Percentiles rank a stretch among this genome's conserved stretches.
Conservation (phyloP, 495 filamentous ascomycete genomes). For the Neurospora sp. region DNA sequence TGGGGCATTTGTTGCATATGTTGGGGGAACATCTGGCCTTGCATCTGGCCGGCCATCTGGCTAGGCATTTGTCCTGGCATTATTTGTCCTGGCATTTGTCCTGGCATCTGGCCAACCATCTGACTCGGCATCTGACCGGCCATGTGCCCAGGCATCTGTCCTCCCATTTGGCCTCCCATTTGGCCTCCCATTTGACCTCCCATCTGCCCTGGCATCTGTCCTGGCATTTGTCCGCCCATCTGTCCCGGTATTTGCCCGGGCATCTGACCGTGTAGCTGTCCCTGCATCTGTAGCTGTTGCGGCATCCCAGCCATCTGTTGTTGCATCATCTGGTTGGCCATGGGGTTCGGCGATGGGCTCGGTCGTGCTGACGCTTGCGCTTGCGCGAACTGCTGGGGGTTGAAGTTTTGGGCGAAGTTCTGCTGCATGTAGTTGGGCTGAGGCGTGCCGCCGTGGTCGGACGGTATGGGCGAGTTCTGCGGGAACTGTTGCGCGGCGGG, state of each 20-base stretch:
- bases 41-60: conserved; percentile 20
- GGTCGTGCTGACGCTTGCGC: conserved; percentile 41
- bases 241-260: conserved; percentile 28
- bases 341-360: conserved; percentile 36
- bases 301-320: conserved; percentile 35
- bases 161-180: conserved; percentile 24
- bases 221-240: conserved; percentile 17
- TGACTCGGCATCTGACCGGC: conserved; percentile 19
- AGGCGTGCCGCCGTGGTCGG: conserved; percentile 70
- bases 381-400: conserved; percentile 44
- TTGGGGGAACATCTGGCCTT: conserved; percentile 33
- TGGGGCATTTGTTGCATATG: conserved; percentile 50
- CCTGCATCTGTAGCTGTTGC: conserved; percentile 25
- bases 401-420: conserved; percentile 48
- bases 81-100: conserved; percentile 12
- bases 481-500: conserved; percentile 66
- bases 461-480: conserved; percentile 69
- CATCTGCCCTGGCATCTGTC: conserved; percentile 27
- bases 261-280: conserved; percentile 27
- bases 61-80: conserved; percentile 13
- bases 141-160: conserved; percentile 24
- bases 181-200: conserved; percentile 24
- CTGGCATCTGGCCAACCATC: conserved; percentile 22
- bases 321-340: conserved; percentile 36
- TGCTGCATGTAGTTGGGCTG: conserved; percentile 57